Base-by-base conservation (phyloP, 306 rosid species). In the Sesbania bispinosa region DNA sequence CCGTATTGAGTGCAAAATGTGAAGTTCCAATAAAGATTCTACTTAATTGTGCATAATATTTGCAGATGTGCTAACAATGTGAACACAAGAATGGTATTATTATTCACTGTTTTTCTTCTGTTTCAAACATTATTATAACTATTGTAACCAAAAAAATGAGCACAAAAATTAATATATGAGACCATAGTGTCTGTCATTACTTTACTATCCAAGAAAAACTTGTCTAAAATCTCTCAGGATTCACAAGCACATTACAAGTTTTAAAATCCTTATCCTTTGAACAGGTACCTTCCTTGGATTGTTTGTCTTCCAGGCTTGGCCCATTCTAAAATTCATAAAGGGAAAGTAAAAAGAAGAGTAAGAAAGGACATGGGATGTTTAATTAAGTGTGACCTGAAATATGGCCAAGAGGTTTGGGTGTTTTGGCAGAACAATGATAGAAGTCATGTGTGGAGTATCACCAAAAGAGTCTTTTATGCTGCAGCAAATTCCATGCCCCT, bases 221-320 rank as follows among this genome's bases (percentile, higher is more conserved):
- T 8, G 26, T 66, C 15, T n/a, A 16, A 27, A 16, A 46, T 23
- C 11, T 16, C 10, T 26, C 24, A 46, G 16, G 6, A 57, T 57
- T 57, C 41, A 29, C 13, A 13, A 57, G 10, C 9, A 36, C 13
- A 13, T 36, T 36, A 36, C 42, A 36, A 8, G 21, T 18, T 9
- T 32, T 41, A 38, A 30, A 41, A 38, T 64, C 54, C 19, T 36
- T 16, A 63, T 24, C n/a, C n/a, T n/a, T n/a, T 43, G 79, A 76
- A 80, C 80, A 80, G 45, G 80, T 69, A 70, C 75, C 80, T 71
- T 63, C 78, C 75, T 79, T 79, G 83, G 45, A 36, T 79, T 54
- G 69, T 50, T 65, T 38, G 71, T 59, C 60, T 71, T 81, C 16
- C 30, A 57, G 47, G 55, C 10, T 11, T 75, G 63, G 78, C 74